A percentile compares a stretch with the other conserved stretches of the same genome.
Conservation (phyloP, 768 basidiomycete species). For the Lactarius pseudohatsudake region DNA sequence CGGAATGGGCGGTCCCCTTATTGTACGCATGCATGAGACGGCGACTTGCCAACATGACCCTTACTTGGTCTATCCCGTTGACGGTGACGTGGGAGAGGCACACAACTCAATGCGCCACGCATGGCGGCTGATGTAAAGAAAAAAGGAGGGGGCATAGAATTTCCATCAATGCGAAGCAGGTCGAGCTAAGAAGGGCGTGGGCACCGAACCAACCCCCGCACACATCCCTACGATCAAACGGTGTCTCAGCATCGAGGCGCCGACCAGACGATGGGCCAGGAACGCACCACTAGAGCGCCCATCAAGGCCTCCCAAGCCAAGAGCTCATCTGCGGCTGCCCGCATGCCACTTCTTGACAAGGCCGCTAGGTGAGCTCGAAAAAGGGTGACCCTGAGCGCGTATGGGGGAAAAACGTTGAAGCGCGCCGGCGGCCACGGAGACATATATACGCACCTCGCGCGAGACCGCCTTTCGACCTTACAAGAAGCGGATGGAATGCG, state of each 20-base stretch:
- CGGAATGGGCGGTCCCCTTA: not conserved
- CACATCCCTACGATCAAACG: constrained; percentile 15
- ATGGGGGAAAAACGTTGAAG: not conserved
- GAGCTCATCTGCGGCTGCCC: constrained; percentile 31
- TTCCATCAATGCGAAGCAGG: constrained; percentile 25
- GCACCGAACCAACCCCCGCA: constrained; percentile 21
- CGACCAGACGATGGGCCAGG: not conserved
- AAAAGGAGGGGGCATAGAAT: constrained; percentile 11
- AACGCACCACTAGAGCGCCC: constrained; percentile 20
- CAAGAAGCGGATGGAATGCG: constrained; percentile 44
- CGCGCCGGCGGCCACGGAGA: not conserved
- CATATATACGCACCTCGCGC: constrained; percentile 31
- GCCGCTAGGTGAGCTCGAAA: constrained; percentile 30
- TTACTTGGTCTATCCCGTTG: not conserved
- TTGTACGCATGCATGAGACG: not conserved
- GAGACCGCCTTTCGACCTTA: constrained; percentile 43
- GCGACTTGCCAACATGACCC: not conserved
- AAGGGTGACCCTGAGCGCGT: constrained; percentile 11
- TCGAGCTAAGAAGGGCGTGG: constrained; percentile 26
- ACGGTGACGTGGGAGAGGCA: constrained; percentile 10
- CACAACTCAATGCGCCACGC: constrained; percentile 21
- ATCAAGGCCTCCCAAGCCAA: constrained; percentile 29
- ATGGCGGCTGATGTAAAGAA: not conserved
- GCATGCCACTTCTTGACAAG: constrained; percentile 32
- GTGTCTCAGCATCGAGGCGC: not conserved